Base-by-base conservation (phyloP, 176 grass and related monocot genomes). In the Urochloa ruziziensis region DNA sequence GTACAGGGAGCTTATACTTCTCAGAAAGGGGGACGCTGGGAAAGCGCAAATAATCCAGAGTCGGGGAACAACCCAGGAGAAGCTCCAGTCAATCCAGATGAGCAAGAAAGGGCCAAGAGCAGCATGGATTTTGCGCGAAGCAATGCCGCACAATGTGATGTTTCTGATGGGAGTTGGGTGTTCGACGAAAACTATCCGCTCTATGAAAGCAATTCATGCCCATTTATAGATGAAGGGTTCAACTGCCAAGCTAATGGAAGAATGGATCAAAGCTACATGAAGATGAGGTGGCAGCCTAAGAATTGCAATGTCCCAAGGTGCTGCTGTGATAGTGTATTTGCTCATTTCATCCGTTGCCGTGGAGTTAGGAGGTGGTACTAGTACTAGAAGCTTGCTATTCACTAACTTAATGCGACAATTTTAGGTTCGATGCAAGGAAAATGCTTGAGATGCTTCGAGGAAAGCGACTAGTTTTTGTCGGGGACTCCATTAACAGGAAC, bases 211-310 rank as follows among this genome's bases (percentile, higher is more conserved):
- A 88, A 90, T 69, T 83, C 75, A 36, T 98, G 95, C 70, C 86
- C 96, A 48, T 98, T 91, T 61, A 86, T 95, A 90, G 96, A 98
- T 70, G 91, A 95, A 93, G 96, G 89, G 23, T 98, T 98, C 67
- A 95, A 73, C 57, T 98, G 96, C 57, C 67, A 91, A 66, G 89
- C 89, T 35, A 98, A 98, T 89, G 96, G 96, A 73, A 95, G 89
- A 82, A 74, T 65, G 44, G 89, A 98, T 34, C 13, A 14, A 12
- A 67, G 83, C 18, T 98, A 91, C 71, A 93, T 72, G 68, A 93
- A 98, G 29, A 87, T 89, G 80, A 95, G 96, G 80, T 98, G 96
- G 96, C 91, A 91, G 17, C 96, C 96, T 69, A 64, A 85, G 62
- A 80, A 84, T 73, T 98, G 96, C 73, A 67, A 76, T 84, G 90